Evolutionary conservation across 1,139 yeast species (phyloP), one percentile per base, ranked within the genome.

Genomic region (Pneumocystis sp.): DNA sequence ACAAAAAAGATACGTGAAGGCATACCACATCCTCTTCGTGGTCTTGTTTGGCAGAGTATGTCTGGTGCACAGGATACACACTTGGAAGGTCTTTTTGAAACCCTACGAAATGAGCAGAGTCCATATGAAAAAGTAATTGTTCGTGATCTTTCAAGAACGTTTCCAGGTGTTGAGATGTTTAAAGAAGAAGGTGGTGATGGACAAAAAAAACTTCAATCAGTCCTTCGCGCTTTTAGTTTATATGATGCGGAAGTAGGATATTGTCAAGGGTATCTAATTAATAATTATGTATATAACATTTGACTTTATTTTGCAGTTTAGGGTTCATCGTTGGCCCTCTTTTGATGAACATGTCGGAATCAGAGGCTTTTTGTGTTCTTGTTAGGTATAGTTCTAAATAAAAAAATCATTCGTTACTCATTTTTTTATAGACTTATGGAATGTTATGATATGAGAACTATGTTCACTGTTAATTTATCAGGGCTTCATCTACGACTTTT

Each of bases 211-310:
- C 79, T 85, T 65, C 85, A 85, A 59, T 80, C 82, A 42, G 82
- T 85, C 37, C 77, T 85, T 69, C 82, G 85, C 67, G 89, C 87
- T 0, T 85, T 83, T 71, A 84, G 86, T 63, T 82, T 85, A 69
- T 85, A 84, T 71, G 89, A 85, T 73, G 81, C 81, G 64, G 87
- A 85, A 70, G 82, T 85, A 68, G 89, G 89, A 8, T 85, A 85
- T 72, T 85, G 89, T 72, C 89, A 85, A 73, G 89, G 89, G 50
- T 61, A 40, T 42, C 12, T 40, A 25, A 10, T 61, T 59, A 40
- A 29, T 59, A 31, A 40, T 59, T 15, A 25, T 42, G 31, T 39
- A 42, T 42, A 39, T n/a, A 39, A 39, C 19, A 31, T 39, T 42
- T 39, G 21, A 59, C 21, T 39, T 21, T 31, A 42, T 21, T 56